Evolutionary conservation across 1,284 basidiomycete genomes (phyloP).

Genomic region (Moniliophthora roreri): DNA sequence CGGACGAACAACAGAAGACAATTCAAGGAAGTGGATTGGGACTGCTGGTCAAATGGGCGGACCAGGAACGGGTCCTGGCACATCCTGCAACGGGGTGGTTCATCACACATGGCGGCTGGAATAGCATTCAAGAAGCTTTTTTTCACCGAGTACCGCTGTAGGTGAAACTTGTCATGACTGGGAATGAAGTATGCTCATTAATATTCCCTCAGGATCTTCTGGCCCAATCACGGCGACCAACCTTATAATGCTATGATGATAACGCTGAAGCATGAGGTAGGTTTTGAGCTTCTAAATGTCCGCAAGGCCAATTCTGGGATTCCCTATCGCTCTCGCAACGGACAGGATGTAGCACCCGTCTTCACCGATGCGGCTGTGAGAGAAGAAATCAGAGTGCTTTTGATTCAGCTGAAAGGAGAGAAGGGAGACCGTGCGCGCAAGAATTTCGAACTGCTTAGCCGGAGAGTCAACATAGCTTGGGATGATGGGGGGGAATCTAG

Average conservation of each 20-base stretch:
- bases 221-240: background rate
- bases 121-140: constrained; percentile 1
- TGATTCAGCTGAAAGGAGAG: constrained; percentile 6
- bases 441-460: constrained; percentile 7
- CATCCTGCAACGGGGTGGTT: constrained; percentile 2
- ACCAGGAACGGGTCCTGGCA: background rate
- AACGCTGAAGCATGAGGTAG: background rate
- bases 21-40: background rate
- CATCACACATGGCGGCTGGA: background rate
- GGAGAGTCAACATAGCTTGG: constrained; percentile 6
- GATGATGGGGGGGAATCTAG: constrained; percentile 8
- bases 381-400: constrained; percentile 7
- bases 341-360: constrained; percentile 5
- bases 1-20: background rate
- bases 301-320: background rate
- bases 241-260: constrained; percentile 2
- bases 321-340: background rate
- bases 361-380: constrained; percentile 11
- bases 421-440: constrained; percentile 10
- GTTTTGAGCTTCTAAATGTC: constrained; percentile 1
- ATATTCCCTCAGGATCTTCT: background rate
- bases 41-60: background rate
- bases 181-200: no score
- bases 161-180: background rate
- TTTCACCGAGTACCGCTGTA: background rate